Evolutionary conservation across 2,329 filamentous ascomycete species (phyloP).

Genomic region (Dryadomyces quercivorus): DNA sequence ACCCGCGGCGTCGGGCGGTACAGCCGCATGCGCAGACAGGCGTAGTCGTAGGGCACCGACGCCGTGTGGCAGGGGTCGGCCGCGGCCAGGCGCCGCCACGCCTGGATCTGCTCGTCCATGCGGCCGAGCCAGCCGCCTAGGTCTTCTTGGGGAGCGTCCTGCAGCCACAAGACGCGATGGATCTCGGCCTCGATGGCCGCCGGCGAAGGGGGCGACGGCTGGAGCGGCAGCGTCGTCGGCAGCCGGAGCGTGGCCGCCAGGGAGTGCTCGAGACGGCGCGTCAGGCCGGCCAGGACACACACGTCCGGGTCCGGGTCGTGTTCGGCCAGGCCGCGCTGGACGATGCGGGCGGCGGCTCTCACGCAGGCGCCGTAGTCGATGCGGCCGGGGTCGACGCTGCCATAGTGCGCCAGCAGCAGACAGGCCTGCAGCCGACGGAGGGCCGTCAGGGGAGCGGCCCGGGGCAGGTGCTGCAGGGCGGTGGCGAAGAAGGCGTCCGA

Average conservation of each 20-base stretch:
- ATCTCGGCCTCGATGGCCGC: not conserved
- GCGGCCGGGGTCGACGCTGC: conserved; percentile 1
- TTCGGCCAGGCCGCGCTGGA: not conserved
- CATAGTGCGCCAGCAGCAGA: conserved; percentile 3
- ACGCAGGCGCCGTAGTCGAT: conserved; percentile 1
- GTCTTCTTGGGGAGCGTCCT: not conserved
- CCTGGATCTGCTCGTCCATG: not conserved
- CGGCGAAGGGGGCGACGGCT: not conserved
- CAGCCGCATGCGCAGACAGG: not conserved
- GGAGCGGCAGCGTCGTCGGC: no score
- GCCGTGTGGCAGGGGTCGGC: not conserved
- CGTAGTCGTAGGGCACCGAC: conserved; percentile 1
- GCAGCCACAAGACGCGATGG: conserved; percentile 3
- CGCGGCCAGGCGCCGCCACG: not conserved
- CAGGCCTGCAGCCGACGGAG: conserved; percentile 1
- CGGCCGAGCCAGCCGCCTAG: not conserved
- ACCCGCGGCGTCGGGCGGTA: not conserved
- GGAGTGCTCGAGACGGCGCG: not conserved
- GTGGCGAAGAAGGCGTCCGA: conserved; percentile 2
- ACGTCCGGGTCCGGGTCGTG: not conserved
- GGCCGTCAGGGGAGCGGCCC: not conserved
- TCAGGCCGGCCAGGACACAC: not conserved
- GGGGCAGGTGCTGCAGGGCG: not conserved
- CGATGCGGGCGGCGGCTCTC: not conserved
- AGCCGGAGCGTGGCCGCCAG: not conserved